phyloP scores from a whole-genome alignment of 1,139 yeast genomes.

The Suhomyces choctaworum region DNA sequence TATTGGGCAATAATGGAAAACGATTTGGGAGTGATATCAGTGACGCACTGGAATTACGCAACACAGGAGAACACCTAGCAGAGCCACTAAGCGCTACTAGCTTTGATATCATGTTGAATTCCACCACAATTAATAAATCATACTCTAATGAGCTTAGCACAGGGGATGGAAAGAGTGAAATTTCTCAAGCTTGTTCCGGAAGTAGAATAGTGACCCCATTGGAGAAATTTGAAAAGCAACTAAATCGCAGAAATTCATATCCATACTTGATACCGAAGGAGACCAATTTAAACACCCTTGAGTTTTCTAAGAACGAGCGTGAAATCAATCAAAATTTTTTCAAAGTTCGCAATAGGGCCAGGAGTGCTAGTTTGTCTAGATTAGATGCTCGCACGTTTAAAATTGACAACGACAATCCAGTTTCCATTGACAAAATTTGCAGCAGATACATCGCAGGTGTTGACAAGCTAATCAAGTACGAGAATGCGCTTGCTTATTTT shows the following conservation, averaged over 20 bases:
- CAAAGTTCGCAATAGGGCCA: conserved; percentile 5
- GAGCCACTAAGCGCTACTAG: background rate
- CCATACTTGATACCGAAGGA: conserved; percentile 37
- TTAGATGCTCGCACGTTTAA: background rate
- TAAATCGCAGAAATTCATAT: conserved; percentile 47
- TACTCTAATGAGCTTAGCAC: conserved; percentile 10
- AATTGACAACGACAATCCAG: conserved; percentile 7
- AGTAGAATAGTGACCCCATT: conserved; percentile 12
- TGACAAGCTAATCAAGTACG: conserved; percentile 18
- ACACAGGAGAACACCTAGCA: background rate
- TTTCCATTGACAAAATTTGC: conserved; percentile 30
- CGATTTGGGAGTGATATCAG: conserved; percentile 3
- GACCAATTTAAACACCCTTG: conserved; percentile 32
- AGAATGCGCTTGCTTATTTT: conserved; percentile 8
- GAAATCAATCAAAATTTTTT: conserved; percentile 1
- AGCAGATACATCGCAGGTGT: conserved; percentile 25
- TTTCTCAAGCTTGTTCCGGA: conserved; percentile 2
- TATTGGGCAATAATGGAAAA: conserved; percentile 8
- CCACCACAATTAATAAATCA: conserved; percentile 14
- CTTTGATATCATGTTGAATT: conserved; percentile 3
- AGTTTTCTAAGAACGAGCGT: conserved; percentile 18
- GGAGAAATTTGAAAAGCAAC: conserved; percentile 22
- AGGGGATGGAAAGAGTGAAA: conserved; percentile 6
- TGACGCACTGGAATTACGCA: background rate
- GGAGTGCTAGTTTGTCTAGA: conserved; percentile 45